Percentiles rank a stretch among this genome's conserved stretches.
Conservation (phyloP, 129 eudicot species). For the Flaveria robusta region DNA sequence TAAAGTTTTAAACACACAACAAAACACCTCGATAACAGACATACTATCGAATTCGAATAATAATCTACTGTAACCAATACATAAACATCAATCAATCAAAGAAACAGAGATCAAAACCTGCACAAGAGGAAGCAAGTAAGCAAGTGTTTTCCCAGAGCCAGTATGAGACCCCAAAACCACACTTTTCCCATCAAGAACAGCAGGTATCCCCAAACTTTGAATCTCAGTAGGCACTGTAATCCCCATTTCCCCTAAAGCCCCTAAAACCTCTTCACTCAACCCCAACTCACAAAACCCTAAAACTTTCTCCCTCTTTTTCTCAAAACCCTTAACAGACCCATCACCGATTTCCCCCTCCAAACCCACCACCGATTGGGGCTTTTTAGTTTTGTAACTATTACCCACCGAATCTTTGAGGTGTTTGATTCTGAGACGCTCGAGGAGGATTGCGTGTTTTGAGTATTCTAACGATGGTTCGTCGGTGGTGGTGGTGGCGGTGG, state of each 20-base stretch:
- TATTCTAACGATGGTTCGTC: slow-evolving; percentile 49
- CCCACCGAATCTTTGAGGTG: slow-evolving; percentile 69
- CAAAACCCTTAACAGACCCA: neutral
- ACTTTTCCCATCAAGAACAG: slow-evolving; percentile 67
- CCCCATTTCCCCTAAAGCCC: slow-evolving; percentile 75
- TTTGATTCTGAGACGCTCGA: slow-evolving; percentile 70
- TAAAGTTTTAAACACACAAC: neutral
- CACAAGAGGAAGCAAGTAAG: slow-evolving; percentile 85
- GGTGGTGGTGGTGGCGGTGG: slow-evolving; percentile 42
- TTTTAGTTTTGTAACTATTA: slow-evolving; percentile 12
- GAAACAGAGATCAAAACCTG: slow-evolving; percentile 47
- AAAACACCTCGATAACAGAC: neutral
- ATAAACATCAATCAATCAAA: slow-evolving; percentile 10
- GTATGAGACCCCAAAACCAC: slow-evolving; percentile 96
- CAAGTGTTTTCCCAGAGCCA: slow-evolving; percentile 97
- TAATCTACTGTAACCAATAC: neutral
- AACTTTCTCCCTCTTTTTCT: slow-evolving; percentile 36
- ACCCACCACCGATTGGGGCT: slow-evolving; percentile 20
- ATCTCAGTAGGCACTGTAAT: slow-evolving; percentile 89
- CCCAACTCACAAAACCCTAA: slow-evolving; percentile 73
- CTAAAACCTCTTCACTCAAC: slow-evolving; percentile 74
- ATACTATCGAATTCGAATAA: no score
- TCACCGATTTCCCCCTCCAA: slow-evolving; percentile 29
- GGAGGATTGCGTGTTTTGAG: slow-evolving; percentile 71
- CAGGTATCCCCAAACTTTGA: slow-evolving; percentile 85